Base-by-base conservation (phyloP, 2,329 filamentous ascomycete genomes). In the Lizonia empirigonia region DNA sequence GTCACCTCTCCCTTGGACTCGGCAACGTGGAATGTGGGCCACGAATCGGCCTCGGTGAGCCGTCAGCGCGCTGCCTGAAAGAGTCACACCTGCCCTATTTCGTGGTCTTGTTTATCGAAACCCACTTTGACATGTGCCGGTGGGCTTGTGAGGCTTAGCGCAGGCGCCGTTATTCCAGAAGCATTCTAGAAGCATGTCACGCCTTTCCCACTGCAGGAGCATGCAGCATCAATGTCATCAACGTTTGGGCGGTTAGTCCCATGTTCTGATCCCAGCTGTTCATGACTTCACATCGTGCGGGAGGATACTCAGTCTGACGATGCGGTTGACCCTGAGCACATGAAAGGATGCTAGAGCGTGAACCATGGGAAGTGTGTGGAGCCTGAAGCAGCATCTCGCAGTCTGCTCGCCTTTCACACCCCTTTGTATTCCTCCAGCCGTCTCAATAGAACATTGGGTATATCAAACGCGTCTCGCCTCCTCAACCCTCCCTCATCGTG, bases 11-110 rank as follows among this genome's bases (percentile, higher is more conserved):
- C n/a, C 34, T 38, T 27, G 39, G 24, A 32, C 49, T 37, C 40
- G 42, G 42, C 42, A 46, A 41, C 48, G 26, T 37, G 42, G 49
- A 52, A 52, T 42, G 42, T 46, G 48, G 48, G 41, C 48, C 35
- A 34, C 40, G 26, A 42, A 35, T 33, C 34, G 34, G 47, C 47
- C 47, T 50, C 47, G 47, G 47, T 19, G 38, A 24, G 47, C 47
- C 44, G 35, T 50, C 42, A 52, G 49, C 39, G 34, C 39, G 35
- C 36, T 44, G 38, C 49, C 37, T 23, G 30, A 44, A 52, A 23
- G 18, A 42, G 37, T 24, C 36, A 42, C 37, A 32, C 30, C 42
- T 46, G 49, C 36, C 49, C 37, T 12, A 29, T 47, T 47, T 12
- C 15, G 35, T 40, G 34, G 12, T 15, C 29, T 8, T 15, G 18